phyloP scores from a whole-genome alignment of 768 basidiomycete species.

The Chalciporus piperatus region DNA sequence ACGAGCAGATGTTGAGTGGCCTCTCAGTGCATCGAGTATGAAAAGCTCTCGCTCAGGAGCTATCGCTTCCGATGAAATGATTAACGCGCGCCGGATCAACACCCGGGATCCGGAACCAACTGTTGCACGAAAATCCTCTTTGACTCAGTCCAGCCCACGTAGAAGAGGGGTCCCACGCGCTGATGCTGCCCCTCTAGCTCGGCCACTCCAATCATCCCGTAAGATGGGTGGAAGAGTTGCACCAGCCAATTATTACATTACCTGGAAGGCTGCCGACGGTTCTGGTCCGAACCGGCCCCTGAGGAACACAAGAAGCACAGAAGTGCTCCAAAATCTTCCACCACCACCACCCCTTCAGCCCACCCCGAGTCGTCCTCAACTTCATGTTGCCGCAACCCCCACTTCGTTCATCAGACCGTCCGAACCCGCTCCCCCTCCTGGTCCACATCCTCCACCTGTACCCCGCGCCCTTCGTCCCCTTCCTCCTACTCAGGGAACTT shows the following conservation, averaged over 20 bases:
- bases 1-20: slow-evolving; percentile 17
- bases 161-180: slow-evolving; percentile 21
- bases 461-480: slow-evolving; percentile 28
- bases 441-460: neutral
- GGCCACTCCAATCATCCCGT: slow-evolving; percentile 15
- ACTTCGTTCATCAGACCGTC: slow-evolving; percentile 13
- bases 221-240: slow-evolving; percentile 25
- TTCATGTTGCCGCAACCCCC: slow-evolving; percentile 21
- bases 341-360: slow-evolving; percentile 23
- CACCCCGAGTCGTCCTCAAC: slow-evolving; percentile 30
- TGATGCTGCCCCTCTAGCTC: slow-evolving; percentile 18
- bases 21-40: slow-evolving; percentile 12
- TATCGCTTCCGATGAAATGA: slow-evolving; percentile 21
- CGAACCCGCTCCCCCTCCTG: slow-evolving; percentile 16
- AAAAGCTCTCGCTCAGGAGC: slow-evolving; percentile 14
- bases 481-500: slow-evolving; percentile 27
- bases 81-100: neutral
- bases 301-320: slow-evolving; percentile 30
- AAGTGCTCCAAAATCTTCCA: slow-evolving; percentile 23
- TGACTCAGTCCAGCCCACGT: slow-evolving; percentile 15
- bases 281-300: slow-evolving; percentile 33
- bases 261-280: slow-evolving; percentile 33
- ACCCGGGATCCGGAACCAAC: slow-evolving; percentile 19
- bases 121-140: slow-evolving; percentile 10
- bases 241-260: slow-evolving; percentile 20